Conservation (phyloP, 75 land plant species). For the Larix kaempferi region DNA sequence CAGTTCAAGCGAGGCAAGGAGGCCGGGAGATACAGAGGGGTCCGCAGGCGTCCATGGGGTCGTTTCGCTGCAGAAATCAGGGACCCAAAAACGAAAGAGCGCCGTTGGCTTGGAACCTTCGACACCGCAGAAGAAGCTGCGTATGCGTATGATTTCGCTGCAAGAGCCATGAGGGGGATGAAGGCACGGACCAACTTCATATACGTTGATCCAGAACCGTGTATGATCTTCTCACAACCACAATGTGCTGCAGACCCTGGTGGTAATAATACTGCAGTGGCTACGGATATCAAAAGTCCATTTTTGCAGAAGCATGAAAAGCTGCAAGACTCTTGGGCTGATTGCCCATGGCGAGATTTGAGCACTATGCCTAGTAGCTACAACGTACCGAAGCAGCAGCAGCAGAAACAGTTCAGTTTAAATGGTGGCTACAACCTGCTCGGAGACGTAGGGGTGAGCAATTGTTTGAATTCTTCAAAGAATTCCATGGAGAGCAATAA, state of each 20-base stretch:
- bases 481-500: not conserved
- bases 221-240: conserved; percentile 3
- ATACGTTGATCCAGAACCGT: conserved; percentile 22
- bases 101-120: conserved; percentile 69
- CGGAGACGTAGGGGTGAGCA: not conserved
- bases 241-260: not conserved
- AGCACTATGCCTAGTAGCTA: not conserved
- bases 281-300: not conserved
- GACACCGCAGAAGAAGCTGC: conserved; percentile 75
- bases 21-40: conserved; percentile 48
- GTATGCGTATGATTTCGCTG: conserved; percentile 60
- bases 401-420: not conserved
- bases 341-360: not conserved
- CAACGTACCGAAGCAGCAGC: not conserved
- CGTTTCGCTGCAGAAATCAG: conserved; percentile 71
- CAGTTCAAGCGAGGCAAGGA: not conserved
- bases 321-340: not conserved
- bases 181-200: conserved; percentile 64
- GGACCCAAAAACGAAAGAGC: conserved; percentile 56
- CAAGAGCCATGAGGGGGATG: conserved; percentile 54
- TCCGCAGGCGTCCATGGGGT: conserved; percentile 72
- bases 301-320: not conserved
- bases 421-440: not conserved
- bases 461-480: not conserved
- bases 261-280: too few relatives aligned